Conservation (phyloP, 805 yeast species). For the Candida insectalens region DNA sequence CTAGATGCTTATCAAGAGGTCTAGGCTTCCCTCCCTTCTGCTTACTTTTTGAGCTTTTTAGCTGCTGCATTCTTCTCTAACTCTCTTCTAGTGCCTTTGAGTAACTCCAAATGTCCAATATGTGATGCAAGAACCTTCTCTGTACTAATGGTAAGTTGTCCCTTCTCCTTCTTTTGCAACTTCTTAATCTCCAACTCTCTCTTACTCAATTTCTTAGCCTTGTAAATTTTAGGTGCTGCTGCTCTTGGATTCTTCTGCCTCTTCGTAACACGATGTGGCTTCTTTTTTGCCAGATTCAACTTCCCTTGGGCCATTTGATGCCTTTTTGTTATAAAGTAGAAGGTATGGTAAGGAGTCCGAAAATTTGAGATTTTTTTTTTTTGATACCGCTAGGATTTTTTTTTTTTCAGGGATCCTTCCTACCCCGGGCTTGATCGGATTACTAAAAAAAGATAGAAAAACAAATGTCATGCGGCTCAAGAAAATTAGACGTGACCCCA, state of each 20-base stretch:
- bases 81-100: constrained; percentile 85
- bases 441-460: too few relatives aligned
- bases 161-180: constrained; percentile 42
- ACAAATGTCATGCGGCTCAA: too few relatives aligned
- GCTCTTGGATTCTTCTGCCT: constrained; percentile 53
- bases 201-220: constrained; percentile 51
- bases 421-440: too few relatives aligned
- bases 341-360: too few relatives aligned
- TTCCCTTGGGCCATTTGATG: constrained; percentile 79
- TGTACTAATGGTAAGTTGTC: constrained; percentile 29
- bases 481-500: too few relatives aligned
- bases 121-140: constrained; percentile 81
- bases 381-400: too few relatives aligned
- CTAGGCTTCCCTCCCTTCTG: too few relatives aligned
- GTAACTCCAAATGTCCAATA: constrained; percentile 88
- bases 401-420: too few relatives aligned
- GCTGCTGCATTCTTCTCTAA: constrained; percentile 43
- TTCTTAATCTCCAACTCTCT: constrained; percentile 37
- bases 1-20: not conserved
- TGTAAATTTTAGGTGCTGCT: constrained; percentile 67
- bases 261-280: constrained; percentile 49
- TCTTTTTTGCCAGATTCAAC: constrained; percentile 41
- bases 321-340: too few relatives aligned
- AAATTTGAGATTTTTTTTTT: too few relatives aligned
- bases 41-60: constrained; percentile 47